Base-by-base conservation (phyloP, 1,284 basidiomycete genomes). In the Cystobasidiaceae sp. region DNA sequence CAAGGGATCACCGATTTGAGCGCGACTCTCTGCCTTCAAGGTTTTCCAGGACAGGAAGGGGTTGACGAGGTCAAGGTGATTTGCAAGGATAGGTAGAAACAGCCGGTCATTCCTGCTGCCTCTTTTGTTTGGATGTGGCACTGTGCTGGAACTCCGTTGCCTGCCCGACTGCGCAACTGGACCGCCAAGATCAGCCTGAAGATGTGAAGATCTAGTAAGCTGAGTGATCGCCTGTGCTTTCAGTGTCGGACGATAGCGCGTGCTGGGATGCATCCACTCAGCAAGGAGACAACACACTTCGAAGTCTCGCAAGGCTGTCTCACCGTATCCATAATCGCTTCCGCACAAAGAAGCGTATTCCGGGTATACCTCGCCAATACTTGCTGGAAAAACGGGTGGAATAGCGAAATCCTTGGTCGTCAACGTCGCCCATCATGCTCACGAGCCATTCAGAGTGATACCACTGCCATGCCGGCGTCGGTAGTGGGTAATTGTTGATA, bases 361-460 rank as follows among this genome's bases (percentile, higher is more conserved):
- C 51, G 7, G 62, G 62, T 2, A 55, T 30, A 4, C 62, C 62
- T 25, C 62, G 39, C 62, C 62, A 64, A 21, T 46, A 56, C 15
- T 50, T 57, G 44, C 52, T 56, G 11, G 37, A 37, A 23, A 64
- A 64, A 8, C 62, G 62, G 8, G 54, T 64, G 0, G 62, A 55
- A 37, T 64, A 64, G 23, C 33, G 37, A 13, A 32, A 64, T 0
- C 62, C 62, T 30, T 64, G 34, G 6, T 28, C 55, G 25, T 64
- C 62, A 15, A 64, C 62, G 27, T 64, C 62, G 17, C 51, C 51
- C n/a, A 43, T 43, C 62, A 64, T 64, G 44, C 52, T 57, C 32
- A 64, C 46, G 4, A 57, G 33, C 62, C 62, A 64, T 19, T 46
- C 27, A 8, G 41, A 11, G 45, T 64, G 51, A 41, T 48, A 32